A percentile compares a stretch with the other conserved stretches of the same genome.
Evolutionary conservation across 2,329 filamentous ascomycete species (phyloP).

Genomic region (Curvularia verruculosa): DNA sequence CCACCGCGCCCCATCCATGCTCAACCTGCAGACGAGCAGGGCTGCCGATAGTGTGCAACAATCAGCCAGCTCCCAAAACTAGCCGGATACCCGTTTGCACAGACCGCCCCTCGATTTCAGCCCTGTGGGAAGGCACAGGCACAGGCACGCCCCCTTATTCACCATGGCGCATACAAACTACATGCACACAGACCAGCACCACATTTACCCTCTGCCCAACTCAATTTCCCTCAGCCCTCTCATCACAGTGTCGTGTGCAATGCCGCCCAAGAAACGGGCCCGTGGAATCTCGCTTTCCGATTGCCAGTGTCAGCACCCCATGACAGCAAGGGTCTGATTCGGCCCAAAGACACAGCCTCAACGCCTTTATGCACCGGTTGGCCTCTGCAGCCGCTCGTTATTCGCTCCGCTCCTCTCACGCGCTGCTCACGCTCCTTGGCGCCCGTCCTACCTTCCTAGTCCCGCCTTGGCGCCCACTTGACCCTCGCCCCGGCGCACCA

Average conservation of each 20-base stretch:
- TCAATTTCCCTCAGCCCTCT: slow-evolving; percentile 16
- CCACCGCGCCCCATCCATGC: slow-evolving; percentile 11
- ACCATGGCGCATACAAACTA: neutral
- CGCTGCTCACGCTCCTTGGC: slow-evolving; percentile 18
- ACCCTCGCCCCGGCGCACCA: slow-evolving; percentile 6
- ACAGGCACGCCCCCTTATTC: slow-evolving; percentile 8
- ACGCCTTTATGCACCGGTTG: slow-evolving; percentile 36
- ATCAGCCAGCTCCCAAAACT: slow-evolving; percentile 20
- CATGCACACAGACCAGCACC: slow-evolving; percentile 7
- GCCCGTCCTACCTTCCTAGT: slow-evolving; percentile 21
- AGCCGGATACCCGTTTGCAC: slow-evolving; percentile 24
- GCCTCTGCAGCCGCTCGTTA: slow-evolving; percentile 16
- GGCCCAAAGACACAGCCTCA: slow-evolving; percentile 39
- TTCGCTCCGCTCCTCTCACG: slow-evolving; percentile 27
- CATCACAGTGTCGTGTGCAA: slow-evolving; percentile 6
- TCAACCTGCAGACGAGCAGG: slow-evolving; percentile 19
- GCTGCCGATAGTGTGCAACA: slow-evolving; percentile 17
- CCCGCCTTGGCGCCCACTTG: slow-evolving; percentile 10
- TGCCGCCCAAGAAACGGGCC: slow-evolving; percentile 1
- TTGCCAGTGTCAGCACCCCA: slow-evolving; percentile 19
- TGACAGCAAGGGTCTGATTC: slow-evolving; percentile 18
- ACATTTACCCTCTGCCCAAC: slow-evolving; percentile 3
- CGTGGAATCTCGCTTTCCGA: slow-evolving; percentile 1
- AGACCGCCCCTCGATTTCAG: slow-evolving; percentile 17
- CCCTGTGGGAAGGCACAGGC: slow-evolving; percentile 10